Base-by-base conservation (phyloP, 1,139 yeast genomes). In the Zygoascus sp. region DNA sequence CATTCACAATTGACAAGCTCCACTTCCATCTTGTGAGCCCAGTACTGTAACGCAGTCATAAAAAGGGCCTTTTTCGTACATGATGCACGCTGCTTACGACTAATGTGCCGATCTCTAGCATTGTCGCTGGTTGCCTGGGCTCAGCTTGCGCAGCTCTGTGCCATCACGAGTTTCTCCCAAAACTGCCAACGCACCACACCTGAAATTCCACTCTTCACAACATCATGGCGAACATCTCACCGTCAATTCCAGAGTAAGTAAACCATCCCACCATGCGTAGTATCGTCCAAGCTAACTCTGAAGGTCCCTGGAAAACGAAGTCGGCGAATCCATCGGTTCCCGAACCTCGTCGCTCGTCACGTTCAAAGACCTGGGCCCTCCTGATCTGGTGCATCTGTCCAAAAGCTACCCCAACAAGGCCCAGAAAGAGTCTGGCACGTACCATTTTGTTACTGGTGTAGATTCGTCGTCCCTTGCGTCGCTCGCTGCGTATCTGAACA, bases 311-410 rank as follows among this genome's bases (percentile, higher is more conserved):
- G 84, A 80, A 57, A 73, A 66, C 32, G 70, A 64, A 17, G 65
- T 70, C 6, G 80, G 80, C 1, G 73, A 73, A 47, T 75, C 81
- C 28, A 61, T 79, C 47, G 70, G 67, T 38, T 77, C 77, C 46
- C 69, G 84, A 46, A 68, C 76, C 23, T 59, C 64, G 22, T 66
- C 71, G 35, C 62, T 78, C 40, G 58, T 67, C n/a, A 65, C 73
- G 19, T 77, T 77, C 56, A 73, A 70, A 47, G 78, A 76, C 42
- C 62, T 92, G 46, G 98, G 98, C 0, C 96, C 96, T 0, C 90
- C 96, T 5, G 97, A 92, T 68, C 72, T 92, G 54, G 85, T 95
- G 44, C 95, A 86, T 60, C 61, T 80, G 21, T 69, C 82, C 27
- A 74, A 72, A 47, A 57, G 59, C 8, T 57, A 58, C 40, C 76